Conservation (phyloP, 208 protist genomes). For the Vickermania spadyakhi region DNA sequence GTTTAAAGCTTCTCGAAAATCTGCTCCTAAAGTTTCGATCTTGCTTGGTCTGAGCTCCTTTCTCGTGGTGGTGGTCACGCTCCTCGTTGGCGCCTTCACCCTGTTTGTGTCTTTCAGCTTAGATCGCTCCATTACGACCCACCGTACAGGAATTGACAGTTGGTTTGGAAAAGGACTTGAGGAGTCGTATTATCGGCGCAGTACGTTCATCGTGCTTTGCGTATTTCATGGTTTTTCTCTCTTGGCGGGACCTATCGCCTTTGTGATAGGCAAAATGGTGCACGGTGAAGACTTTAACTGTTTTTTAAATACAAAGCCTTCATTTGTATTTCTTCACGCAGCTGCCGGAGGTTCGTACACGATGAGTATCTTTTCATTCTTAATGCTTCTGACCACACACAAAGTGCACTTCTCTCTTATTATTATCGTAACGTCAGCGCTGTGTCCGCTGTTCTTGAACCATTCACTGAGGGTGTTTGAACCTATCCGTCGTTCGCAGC, state of each 20-base stretch:
- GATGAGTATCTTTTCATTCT: conserved; percentile 20
- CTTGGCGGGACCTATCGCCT: conserved; percentile 24
- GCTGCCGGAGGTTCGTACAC: conserved; percentile 46
- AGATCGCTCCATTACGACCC: background rate
- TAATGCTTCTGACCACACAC: conserved; percentile 34
- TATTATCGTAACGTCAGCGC: conserved; percentile 14
- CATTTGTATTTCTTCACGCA: conserved; percentile 49
- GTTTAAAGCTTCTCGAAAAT: conserved; percentile 6
- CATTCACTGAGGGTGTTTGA: conserved; percentile 31
- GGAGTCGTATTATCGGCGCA: background rate
- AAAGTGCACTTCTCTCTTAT: conserved; percentile 9
- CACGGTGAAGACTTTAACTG: conserved; percentile 35
- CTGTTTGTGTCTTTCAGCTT: background rate
- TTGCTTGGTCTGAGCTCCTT: conserved; percentile 25
- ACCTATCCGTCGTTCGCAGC: background rate
- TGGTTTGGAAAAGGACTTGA: conserved; percentile 11
- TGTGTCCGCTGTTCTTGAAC: conserved; percentile 34
- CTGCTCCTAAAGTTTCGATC: conserved; percentile 4
- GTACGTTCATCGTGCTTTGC: conserved; percentile 17
- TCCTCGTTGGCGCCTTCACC: conserved; percentile 9
- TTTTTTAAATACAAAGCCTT: conserved; percentile 12
- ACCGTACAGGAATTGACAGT: background rate
- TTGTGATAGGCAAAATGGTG: conserved; percentile 29
- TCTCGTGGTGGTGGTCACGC: conserved; percentile 14
- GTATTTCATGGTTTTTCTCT: conserved; percentile 29